These are phyloP conservation scores for Histomonas meleagridis DNA, from an alignment of 208 protist genomes.

Conservation along the genomic window DNA sequence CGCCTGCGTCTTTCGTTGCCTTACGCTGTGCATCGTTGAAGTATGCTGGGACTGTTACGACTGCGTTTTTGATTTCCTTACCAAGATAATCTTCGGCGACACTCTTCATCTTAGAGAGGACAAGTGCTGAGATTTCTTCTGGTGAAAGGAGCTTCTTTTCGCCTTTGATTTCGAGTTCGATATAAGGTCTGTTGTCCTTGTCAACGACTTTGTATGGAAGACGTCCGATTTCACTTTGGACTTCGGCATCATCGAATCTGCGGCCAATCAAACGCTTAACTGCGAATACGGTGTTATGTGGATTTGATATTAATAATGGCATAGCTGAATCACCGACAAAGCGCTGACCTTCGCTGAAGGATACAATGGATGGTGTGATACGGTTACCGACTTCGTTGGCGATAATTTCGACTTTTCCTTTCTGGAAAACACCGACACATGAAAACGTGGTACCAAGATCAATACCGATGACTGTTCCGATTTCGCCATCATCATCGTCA, in stretches of 20 bases:
- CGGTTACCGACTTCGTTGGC: slow-evolving; percentile 94
- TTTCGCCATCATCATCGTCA: too few relatives aligned
- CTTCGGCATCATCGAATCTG: slow-evolving; percentile 60
- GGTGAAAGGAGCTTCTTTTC: slow-evolving; percentile 70
- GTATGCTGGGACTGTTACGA: slow-evolving; percentile 89
- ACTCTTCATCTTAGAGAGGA: slow-evolving; percentile 79
- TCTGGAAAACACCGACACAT: slow-evolving; percentile 39
- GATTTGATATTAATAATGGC: slow-evolving; percentile 65
- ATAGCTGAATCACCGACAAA: slow-evolving; percentile 75
- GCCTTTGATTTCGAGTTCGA: slow-evolving; percentile 62
- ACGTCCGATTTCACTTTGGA: slow-evolving; percentile 80
- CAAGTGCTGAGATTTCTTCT: slow-evolving; percentile 78
- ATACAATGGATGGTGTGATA: slow-evolving; percentile 94
- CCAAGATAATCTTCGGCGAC: slow-evolving; percentile 80
- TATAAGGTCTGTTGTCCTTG: slow-evolving; percentile 65
- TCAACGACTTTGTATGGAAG: slow-evolving; percentile 76
- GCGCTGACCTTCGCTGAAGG: slow-evolving; percentile 70
- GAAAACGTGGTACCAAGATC: slow-evolving; percentile 31
- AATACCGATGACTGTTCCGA: slow-evolving; percentile 35
- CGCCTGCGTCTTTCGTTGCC: slow-evolving; percentile 74
- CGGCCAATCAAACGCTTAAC: slow-evolving; percentile 75
- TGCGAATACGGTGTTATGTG: slow-evolving; percentile 74
- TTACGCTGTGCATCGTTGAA: slow-evolving; percentile 84
- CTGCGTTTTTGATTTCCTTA: slow-evolving; percentile 71
- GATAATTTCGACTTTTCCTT: slow-evolving; percentile 78